Percentiles rank a stretch among this genome's conserved stretches.
Conservation (phyloP, 2,329 filamentous ascomycete species). For the Aspergillus fumigatiaffinis region DNA sequence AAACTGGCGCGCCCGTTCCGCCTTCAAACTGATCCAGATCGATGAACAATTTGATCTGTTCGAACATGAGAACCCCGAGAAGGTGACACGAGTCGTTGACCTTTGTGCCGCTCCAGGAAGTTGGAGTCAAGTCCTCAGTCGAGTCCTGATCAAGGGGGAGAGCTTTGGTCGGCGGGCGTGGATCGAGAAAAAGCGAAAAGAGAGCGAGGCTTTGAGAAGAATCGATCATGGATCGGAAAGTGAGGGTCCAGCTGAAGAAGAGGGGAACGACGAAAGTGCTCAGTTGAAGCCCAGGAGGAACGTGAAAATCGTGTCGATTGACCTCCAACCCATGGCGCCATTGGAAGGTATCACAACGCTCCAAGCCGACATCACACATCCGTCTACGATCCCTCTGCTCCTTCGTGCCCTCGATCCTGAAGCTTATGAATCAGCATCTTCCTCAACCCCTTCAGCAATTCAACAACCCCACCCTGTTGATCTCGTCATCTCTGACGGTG, state of each 20-base stretch:
- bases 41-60: conserved; percentile 97
- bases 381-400: conserved; percentile 85
- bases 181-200: conserved; percentile 73
- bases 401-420: conserved; percentile 78
- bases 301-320: conserved; percentile 93
- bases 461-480: conserved; percentile 75
- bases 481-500: conserved; percentile 90
- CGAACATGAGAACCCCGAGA: conserved; percentile 52
- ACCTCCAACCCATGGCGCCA: conserved; percentile 92
- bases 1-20: conserved; percentile 93
- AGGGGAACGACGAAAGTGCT: conserved; percentile 24
- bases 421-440: conserved; percentile 46
- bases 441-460: conserved; percentile 38
- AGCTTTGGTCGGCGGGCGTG: conserved; percentile 81
- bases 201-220: conserved; percentile 35
- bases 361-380: conserved; percentile 94
- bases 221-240: conserved; percentile 13
- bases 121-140: conserved; percentile 94
- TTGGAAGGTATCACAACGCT: conserved; percentile 88
- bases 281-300: conserved; percentile 56
- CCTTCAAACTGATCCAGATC: conserved; percentile 94
- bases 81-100: conserved; percentile 89
- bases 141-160: conserved; percentile 89
- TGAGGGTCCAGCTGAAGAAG: conserved; percentile 26
- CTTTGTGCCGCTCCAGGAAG: conserved; percentile 93